Base-by-base conservation (phyloP, 2,329 filamentous ascomycete species). In the Colletotrichum gloeosporioides region DNA sequence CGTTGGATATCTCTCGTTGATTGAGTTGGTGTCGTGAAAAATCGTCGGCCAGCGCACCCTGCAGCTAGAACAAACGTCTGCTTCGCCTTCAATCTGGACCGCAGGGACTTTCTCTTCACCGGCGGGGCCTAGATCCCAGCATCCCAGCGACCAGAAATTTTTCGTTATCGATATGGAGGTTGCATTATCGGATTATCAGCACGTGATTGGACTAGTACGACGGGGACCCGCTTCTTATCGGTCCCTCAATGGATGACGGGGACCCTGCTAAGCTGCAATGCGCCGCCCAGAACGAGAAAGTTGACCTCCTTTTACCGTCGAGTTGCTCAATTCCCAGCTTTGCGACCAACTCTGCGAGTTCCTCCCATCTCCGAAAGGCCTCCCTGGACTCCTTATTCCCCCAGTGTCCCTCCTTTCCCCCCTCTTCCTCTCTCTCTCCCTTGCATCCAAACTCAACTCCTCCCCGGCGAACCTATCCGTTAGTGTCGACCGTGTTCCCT, bases 301-400 rank as follows among this genome's bases (percentile, higher is more conserved):
- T 72, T 39, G 64, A 76, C 69, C 75, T 77, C 75, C 72, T 75
- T 75, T 77, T 75, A 71, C 64, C 29, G 65, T 59, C 22, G 6
- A 57, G 44, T 61, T 67, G 44, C 65, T 69, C 64, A 68, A 69
- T 73, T 69, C 53, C 70, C 59, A 69, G 71, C 57, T 69, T 53
- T 44, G 73, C 65, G 73, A 68, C 59, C 64, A 61, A 22, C 44
- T 61, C 12, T 62, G 68, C 61, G 39, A 53, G 34, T 61, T 34
- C 36, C 27, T 62, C 31, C 66, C 61, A 66, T 44, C 66, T 67
- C 44, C 27, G 65, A 62, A 57, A 22, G 44, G 44, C 53, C 76
- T 44, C 71, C 66, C 49, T 44, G 72, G 66, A 72, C 44, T 59
- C 62, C 32, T 18, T 71, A 22, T 29, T 8, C 27, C 18, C 34